Evolutionary conservation across 805 yeast genomes (phyloP).

Genomic region (Ogataea saltuana): DNA sequence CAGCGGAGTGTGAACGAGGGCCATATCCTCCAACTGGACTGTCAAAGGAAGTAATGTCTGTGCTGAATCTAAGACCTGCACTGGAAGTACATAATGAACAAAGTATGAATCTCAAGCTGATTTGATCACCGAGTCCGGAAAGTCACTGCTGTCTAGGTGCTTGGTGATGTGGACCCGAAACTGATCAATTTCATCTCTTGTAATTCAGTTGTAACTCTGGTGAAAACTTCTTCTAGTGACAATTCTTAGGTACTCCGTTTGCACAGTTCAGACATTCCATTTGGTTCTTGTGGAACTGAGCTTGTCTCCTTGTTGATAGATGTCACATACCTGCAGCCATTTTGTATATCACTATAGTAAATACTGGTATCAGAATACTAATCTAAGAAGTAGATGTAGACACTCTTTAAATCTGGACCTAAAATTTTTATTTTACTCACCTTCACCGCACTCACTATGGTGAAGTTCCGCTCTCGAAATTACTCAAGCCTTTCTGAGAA

Average conservation of each 20-base stretch:
- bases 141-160: too few relatives aligned
- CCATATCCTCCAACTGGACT: too few relatives aligned
- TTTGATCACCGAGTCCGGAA: too few relatives aligned
- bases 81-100: too few relatives aligned
- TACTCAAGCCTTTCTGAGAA: neutral
- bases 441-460: slow-evolving; percentile 3
- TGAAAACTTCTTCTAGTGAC: too few relatives aligned
- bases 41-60: too few relatives aligned
- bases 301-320: neutral
- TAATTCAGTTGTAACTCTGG: too few relatives aligned
- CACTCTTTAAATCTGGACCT: slow-evolving; percentile 1
- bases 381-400: slow-evolving; percentile 3
- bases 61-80: too few relatives aligned
- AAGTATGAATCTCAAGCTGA: too few relatives aligned
- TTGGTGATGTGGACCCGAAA: too few relatives aligned
- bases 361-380: slow-evolving; percentile 5
- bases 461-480: slow-evolving; percentile 5
- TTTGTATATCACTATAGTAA: slow-evolving; percentile 19
- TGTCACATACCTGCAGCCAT: slow-evolving; percentile 34
- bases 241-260: too few relatives aligned
- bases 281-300: neutral
- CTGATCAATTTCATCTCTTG: too few relatives aligned
- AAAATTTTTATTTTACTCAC: slow-evolving; percentile 7
- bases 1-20: neutral
- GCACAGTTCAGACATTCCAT: neutral